A percentile compares a stretch with the other conserved stretches of the same genome.
Evolutionary conservation across 768 basidiomycete species (phyloP).

Genomic region (Mycena metata): DNA sequence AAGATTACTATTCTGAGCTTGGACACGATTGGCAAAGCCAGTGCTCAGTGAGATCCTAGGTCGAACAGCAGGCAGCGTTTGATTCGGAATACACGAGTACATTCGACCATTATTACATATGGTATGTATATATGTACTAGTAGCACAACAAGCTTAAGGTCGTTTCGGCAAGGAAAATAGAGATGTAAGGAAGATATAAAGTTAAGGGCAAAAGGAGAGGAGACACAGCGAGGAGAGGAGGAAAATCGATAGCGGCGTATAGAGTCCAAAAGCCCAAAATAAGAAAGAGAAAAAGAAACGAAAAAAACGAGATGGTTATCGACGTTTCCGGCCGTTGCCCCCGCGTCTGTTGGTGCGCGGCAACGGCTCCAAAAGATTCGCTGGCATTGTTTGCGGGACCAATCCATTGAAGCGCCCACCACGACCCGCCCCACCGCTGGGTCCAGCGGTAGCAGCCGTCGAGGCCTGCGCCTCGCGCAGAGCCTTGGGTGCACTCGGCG

Average conservation of each 20-base stretch:
- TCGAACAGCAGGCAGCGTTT: neutral
- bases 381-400: constrained; percentile 19
- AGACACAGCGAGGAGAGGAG: neutral
- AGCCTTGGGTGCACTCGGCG: constrained; percentile 39
- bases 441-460: neutral
- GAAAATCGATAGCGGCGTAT: constrained; percentile 31
- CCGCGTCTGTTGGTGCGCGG: constrained; percentile 2
- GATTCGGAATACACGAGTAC: constrained; percentile 20
- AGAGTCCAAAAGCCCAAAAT: constrained; percentile 1
- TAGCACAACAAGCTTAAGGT: constrained; percentile 25
- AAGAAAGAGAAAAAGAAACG: constrained; percentile 6
- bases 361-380: neutral
- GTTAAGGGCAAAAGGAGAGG: constrained; percentile 12
- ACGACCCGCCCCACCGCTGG: neutral
- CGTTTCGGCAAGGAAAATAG: neutral
- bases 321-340: neutral
- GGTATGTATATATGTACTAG: constrained; percentile 26
- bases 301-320: neutral
- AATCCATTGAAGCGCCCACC: constrained; percentile 18
- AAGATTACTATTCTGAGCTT: no score
- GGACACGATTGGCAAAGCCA: no score
- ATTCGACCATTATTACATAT: constrained; percentile 21
- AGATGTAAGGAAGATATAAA: constrained; percentile 26
- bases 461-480: constrained; percentile 35
- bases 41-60: no score